Evolutionary conservation across 73 alveolate species (phyloP), one percentile per base, ranked within the genome.

Genomic region (Halteria grandinella): DNA sequence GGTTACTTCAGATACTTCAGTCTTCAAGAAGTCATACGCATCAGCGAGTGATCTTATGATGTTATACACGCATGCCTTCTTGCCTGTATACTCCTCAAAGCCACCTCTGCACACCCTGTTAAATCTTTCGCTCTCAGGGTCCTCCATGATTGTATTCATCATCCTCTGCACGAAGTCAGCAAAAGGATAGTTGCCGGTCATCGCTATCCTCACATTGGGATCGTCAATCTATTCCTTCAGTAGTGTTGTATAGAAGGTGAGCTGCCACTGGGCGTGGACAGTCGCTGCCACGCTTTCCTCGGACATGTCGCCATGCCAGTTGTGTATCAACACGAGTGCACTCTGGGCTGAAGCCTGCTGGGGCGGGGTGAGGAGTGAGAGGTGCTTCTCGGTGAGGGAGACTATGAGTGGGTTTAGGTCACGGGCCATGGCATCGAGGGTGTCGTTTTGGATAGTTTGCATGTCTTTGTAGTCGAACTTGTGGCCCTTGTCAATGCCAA

Each of bases 371-470:
- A 66, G 31, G 17, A 36, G 50, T 3, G 23, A 10, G 0, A 55
- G 27, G 55, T 52, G 50, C 54, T 76, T 77, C 62, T 77, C 79
- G 0, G 79, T 52, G 18, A 88, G 12, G 44, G 31, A 25, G 37
- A 84, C 57, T 34, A 69, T 64, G 58, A 57, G 71, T 7, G 95
- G 94, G 55, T 82, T 64, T 40, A 72, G 51, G 45, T 86, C 87
- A 79, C 89, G 87, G 8, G 98, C 98, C 86, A 76, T 54, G 21
- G 63, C 79, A 71, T 92, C 98, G 27, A 89, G 88, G 2, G 89
- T 78, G 83, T 92, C 98, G 52, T 79, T 62, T 41, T 81, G 63
- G 33, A 92, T 80, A 47, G 48, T 69, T 23, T 31, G 33, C 54
- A 93, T 88, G 24, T 89, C 98, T 34, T 80, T 72, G 12, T 72